Conservation (phyloP, 2,329 filamentous ascomycete species). For the Penicillium sp. region DNA sequence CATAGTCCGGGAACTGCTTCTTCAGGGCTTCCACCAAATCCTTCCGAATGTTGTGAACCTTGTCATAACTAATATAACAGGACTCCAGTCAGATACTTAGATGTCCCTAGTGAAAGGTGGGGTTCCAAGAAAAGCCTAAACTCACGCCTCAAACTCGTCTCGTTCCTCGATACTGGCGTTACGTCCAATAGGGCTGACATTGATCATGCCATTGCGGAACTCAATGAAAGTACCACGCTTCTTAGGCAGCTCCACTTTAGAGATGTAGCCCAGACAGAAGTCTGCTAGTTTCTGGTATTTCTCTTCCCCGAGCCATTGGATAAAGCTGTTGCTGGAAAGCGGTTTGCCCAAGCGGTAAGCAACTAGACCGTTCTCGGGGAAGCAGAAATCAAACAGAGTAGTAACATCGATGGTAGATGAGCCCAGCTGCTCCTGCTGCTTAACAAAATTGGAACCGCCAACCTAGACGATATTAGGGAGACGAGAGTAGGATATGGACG, state of each 20-base stretch:
- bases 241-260: conserved; percentile 60
- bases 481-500: not conserved
- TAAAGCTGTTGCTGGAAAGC: conserved; percentile 81
- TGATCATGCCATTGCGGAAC: conserved; percentile 67
- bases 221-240: conserved; percentile 69
- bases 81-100: conserved; percentile 10
- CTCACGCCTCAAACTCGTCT: conserved; percentile 69
- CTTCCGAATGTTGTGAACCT: conserved; percentile 71
- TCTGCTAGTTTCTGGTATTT: conserved; percentile 64
- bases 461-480: conserved; percentile 46
- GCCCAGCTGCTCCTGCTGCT: conserved; percentile 96
- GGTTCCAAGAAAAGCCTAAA: conserved; percentile 3
- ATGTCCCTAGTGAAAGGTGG: not conserved
- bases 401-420: conserved; percentile 68
- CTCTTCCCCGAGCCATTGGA: conserved; percentile 84
- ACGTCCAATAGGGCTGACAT: conserved; percentile 65
- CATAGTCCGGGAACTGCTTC: conserved; percentile 78
- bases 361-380: conserved; percentile 93
- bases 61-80: conserved; percentile 61
- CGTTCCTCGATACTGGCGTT: conserved; percentile 82
- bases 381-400: conserved; percentile 94
- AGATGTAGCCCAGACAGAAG: conserved; percentile 62
- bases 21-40: conserved; percentile 74
- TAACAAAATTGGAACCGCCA: conserved; percentile 84
- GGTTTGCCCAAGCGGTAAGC: conserved; percentile 79